phyloP scores from a whole-genome alignment of 73 alveolate genomes.

The Durusdinium trenchii region DNA sequence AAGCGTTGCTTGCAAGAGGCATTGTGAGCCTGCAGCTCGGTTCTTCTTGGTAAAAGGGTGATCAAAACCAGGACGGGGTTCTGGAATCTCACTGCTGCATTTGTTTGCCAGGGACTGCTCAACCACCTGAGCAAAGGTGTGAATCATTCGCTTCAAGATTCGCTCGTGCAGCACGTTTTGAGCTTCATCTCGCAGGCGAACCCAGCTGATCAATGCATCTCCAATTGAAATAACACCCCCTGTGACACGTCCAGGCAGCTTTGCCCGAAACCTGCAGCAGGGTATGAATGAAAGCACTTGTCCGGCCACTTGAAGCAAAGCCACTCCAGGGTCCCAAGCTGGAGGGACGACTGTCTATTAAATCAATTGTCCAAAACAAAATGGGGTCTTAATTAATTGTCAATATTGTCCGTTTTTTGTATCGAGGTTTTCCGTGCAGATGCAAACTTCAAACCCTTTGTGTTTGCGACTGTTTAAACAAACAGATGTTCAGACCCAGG shows the following conservation, averaged over 20 bases:
- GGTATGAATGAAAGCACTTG: neutral
- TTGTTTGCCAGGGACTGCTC: neutral
- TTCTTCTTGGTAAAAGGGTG: neutral
- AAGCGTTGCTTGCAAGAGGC: neutral
- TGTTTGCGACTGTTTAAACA: no score
- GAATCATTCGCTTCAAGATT: neutral
- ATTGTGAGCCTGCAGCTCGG: neutral
- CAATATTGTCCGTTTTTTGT: no score
- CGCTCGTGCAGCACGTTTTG: neutral
- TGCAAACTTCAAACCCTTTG: no score
- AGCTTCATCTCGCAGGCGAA: neutral
- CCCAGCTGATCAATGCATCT: neutral
- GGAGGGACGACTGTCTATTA: neutral
- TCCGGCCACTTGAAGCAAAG: neutral
- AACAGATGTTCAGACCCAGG: no score
- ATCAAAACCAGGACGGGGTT: neutral
- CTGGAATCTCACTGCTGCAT: neutral
- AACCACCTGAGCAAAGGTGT: neutral
- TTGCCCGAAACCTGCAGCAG: neutral
- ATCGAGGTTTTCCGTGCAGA: no score
- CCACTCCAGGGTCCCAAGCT: neutral
- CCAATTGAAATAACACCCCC: neutral
- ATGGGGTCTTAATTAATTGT: no score
- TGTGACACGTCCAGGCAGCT: neutral
- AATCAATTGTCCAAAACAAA: no score